Conservation (phyloP, 1,284 basidiomycete species). For the Trichosporon coremiiforme region DNA sequence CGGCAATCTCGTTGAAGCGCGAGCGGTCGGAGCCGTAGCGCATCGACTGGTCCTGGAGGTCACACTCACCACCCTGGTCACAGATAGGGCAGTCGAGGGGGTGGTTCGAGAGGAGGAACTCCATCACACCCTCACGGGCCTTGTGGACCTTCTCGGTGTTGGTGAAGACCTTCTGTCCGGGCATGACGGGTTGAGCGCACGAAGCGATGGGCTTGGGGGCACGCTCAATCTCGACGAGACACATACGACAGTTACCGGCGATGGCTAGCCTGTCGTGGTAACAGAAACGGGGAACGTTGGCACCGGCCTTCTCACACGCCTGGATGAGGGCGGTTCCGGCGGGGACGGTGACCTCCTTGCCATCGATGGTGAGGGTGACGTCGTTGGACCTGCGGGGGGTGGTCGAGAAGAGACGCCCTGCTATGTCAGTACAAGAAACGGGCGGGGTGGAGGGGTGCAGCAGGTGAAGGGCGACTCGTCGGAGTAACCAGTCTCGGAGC, state of each 20-base stretch:
- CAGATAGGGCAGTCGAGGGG: constrained; percentile 98
- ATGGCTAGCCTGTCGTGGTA: constrained; percentile 69
- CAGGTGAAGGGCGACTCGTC: not conserved
- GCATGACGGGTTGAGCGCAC: constrained; percentile 97
- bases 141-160: constrained; percentile 94
- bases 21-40: constrained; percentile 96
- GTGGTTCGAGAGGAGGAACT: constrained; percentile 96
- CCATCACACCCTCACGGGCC: constrained; percentile 93
- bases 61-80: constrained; percentile 97
- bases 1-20: constrained; percentile 96
- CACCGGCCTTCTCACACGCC: constrained; percentile 66
- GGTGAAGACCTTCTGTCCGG: constrained; percentile 92
- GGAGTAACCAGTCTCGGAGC: constrained; percentile 16
- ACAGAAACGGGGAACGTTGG: constrained; percentile 53
- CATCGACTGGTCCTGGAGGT: constrained; percentile 99
- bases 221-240: constrained; percentile 86
- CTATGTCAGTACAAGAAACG: constrained; percentile 10
- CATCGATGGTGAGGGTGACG: constrained; percentile 86
- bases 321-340: constrained; percentile 94
- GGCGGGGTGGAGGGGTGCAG: not conserved
- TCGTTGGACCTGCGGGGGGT: constrained; percentile 64
- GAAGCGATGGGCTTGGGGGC: constrained; percentile 83
- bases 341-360: constrained; percentile 90
- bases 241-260: constrained; percentile 97
- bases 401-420: constrained; percentile 51